phyloP scores from a whole-genome alignment of 805 yeast species.

The Candida ovalis region DNA sequence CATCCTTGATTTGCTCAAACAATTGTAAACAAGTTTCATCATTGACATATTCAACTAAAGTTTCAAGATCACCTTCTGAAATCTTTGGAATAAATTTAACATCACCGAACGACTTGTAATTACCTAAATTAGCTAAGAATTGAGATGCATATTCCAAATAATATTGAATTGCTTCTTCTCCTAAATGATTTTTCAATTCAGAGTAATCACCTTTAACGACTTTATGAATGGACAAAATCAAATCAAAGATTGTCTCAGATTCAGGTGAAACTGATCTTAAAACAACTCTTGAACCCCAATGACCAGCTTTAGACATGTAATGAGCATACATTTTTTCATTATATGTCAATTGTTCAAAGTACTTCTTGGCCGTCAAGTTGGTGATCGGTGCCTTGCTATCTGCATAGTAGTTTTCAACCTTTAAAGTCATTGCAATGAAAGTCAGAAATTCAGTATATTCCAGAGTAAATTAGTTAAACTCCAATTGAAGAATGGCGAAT shows the following conservation, averaged over 20 bases:
- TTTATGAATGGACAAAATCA: constrained; percentile 59
- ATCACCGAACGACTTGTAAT: constrained; percentile 86
- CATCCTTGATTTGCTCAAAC: constrained; percentile 41
- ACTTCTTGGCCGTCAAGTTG: constrained; percentile 62
- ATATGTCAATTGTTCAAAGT: constrained; percentile 60
- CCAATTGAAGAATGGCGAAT: no score
- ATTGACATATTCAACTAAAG: constrained; percentile 41
- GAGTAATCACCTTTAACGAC: constrained; percentile 46
- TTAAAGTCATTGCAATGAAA: constrained; percentile 7
- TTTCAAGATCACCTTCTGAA: constrained; percentile 42
- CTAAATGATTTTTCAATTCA: constrained; percentile 30
- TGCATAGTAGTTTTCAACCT: constrained; percentile 38
- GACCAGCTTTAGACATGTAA: constrained; percentile 77
- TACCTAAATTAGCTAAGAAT: constrained; percentile 70
- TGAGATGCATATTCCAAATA: constrained; percentile 76
- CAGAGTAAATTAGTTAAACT: no score
- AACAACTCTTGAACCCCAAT: constrained; percentile 77
- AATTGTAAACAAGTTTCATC: constrained; percentile 31
- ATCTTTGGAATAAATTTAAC: constrained; percentile 76
- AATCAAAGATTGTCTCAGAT: constrained; percentile 69
- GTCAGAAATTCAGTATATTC: no score
- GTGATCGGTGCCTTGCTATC: constrained; percentile 69
- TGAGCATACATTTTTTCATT: constrained; percentile 74
- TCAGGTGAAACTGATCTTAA: constrained; percentile 81
- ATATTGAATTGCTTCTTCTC: constrained; percentile 35